A percentile compares a stretch with the other conserved stretches of the same genome.
phyloP scores from a whole-genome alignment of 371 early-diverging fungal genomes.

The Rhizopus arrhizus region DNA sequence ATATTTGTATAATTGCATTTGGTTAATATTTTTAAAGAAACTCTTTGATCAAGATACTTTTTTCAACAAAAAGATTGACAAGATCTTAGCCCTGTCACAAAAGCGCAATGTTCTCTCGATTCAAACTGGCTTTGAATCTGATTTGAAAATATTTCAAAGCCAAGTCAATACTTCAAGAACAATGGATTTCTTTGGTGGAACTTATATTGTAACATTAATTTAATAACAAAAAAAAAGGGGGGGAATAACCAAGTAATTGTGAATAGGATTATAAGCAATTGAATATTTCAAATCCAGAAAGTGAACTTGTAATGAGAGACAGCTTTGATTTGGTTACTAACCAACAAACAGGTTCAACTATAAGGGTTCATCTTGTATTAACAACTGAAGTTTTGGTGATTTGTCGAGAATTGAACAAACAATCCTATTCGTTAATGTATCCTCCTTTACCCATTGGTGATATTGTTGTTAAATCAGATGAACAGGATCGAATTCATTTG shows the following conservation, averaged over 20 bases:
- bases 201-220: slow-evolving; percentile 24
- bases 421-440: slow-evolving; percentile 22
- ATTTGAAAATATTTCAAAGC: slow-evolving; percentile 18
- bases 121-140: slow-evolving; percentile 21
- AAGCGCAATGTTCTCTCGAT: slow-evolving; percentile 12
- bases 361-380: slow-evolving; percentile 23
- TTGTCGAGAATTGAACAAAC: slow-evolving; percentile 15
- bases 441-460: slow-evolving; percentile 28
- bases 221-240: not conserved
- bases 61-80: slow-evolving; percentile 36
- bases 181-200: slow-evolving; percentile 32
- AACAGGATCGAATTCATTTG: slow-evolving; percentile 26
- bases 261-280: slow-evolving; percentile 30
- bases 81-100: slow-evolving; percentile 29
- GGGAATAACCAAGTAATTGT: not conserved
- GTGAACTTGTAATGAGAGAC: slow-evolving; percentile 27
- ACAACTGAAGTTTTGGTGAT: slow-evolving; percentile 28
- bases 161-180: slow-evolving; percentile 36
- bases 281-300: slow-evolving; percentile 11
- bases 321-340: slow-evolving; percentile 26
- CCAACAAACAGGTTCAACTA: slow-evolving; percentile 12
- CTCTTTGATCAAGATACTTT: too few relatives aligned
- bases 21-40: too few relatives aligned
- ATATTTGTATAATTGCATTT: not conserved
- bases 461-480: slow-evolving; percentile 24